These are phyloP conservation scores for Stropharia rugosoannulata DNA, from an alignment of 768 basidiomycete genomes.

Conservation along the genomic window DNA sequence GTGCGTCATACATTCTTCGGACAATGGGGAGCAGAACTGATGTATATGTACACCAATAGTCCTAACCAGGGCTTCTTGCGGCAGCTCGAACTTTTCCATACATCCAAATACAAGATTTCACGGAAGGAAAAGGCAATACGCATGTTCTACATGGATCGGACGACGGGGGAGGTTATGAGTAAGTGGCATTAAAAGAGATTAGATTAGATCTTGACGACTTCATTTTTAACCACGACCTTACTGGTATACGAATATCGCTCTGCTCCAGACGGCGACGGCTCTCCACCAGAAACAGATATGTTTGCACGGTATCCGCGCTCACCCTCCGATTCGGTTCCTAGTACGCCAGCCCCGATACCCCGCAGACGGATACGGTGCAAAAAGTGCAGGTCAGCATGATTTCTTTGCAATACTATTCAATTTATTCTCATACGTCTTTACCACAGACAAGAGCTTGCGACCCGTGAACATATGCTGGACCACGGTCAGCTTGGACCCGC, in stretches of 20 bases:
- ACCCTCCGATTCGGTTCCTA: constrained; percentile 58
- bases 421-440: neutral
- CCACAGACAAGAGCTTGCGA: constrained; percentile 75
- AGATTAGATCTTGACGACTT: too few species aligned
- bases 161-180: constrained; percentile 80
- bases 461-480: constrained; percentile 92
- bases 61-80: constrained; percentile 84
- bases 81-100: constrained; percentile 80
- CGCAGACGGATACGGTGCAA: constrained; percentile 80
- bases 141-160: constrained; percentile 81
- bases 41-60: constrained; percentile 34
- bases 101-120: constrained; percentile 68
- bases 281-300: constrained; percentile 62
- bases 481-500: constrained; percentile 77
- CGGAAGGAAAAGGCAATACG: constrained; percentile 67
- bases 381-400: constrained; percentile 70
- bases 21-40: neutral
- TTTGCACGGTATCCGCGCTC: constrained; percentile 74
- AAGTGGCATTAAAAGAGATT: constrained; percentile 23
- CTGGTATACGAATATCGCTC: constrained; percentile 1
- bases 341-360: constrained; percentile 50
- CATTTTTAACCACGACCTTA: neutral
- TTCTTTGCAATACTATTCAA: neutral
- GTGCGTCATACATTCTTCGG: constrained; percentile 41
- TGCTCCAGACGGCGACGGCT: constrained; percentile 70